These are phyloP conservation scores for Entophlyctis helioformis DNA, from an alignment of 192 early-diverging fungal species.

Conservation along the genomic window DNA sequence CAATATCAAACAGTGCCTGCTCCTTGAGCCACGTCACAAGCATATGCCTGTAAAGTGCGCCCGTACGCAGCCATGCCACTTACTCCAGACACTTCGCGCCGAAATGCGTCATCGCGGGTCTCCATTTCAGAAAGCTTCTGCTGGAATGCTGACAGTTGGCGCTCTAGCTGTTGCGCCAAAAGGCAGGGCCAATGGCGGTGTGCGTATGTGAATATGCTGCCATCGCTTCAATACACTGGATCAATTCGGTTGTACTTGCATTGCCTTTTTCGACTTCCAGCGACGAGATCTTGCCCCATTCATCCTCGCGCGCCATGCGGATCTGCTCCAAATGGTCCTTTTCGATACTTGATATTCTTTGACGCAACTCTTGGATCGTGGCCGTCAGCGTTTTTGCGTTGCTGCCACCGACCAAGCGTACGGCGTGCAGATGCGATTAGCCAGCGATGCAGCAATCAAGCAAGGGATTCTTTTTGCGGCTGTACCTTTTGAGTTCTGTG, in stretches of 20 bases:
- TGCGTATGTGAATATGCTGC: neutral
- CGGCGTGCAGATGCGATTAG: neutral
- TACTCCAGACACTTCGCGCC: neutral
- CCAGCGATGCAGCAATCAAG: neutral
- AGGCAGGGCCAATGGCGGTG: too few species aligned
- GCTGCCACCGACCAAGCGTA: constrained; percentile 10
- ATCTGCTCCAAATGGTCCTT: constrained; percentile 27
- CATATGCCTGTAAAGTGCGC: neutral
- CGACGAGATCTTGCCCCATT: constrained; percentile 19
- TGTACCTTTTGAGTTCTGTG: constrained; percentile 19
- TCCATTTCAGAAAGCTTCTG: constrained; percentile 5
- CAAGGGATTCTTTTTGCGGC: neutral
- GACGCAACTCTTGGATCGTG: constrained; percentile 10
- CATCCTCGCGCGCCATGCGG: constrained; percentile 21
- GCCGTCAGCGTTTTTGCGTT: constrained; percentile 9
- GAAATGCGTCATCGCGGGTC: neutral
- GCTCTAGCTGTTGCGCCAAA: constrained; percentile 15
- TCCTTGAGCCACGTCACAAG: too few species aligned
- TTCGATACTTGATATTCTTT: constrained; percentile 14
- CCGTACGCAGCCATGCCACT: constrained; percentile 3
- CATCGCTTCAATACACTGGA: neutral
- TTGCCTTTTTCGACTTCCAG: constrained; percentile 22
- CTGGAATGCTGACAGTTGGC: constrained; percentile 10
- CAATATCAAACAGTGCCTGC: too few species aligned
- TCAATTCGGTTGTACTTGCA: constrained; percentile 1